Base-by-base conservation (phyloP, 371 early-diverging fungal genomes). In the Zopfochytrium polystomum region DNA sequence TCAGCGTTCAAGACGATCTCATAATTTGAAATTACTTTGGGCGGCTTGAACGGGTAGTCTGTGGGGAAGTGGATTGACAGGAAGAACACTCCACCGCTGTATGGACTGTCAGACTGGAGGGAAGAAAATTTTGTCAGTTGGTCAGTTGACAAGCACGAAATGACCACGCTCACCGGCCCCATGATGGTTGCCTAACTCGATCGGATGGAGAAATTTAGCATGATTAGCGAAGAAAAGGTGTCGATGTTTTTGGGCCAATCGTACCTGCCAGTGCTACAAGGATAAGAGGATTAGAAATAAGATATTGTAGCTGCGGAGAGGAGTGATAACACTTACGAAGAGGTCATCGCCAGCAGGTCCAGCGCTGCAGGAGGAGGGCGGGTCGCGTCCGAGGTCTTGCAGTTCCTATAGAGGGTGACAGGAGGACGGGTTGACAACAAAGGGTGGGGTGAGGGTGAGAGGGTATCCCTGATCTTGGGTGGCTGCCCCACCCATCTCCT, bases 1-100 rank as follows among this genome's bases (percentile, higher is more conserved):
- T n/a, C n/a, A n/a, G n/a, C n/a, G n/a, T n/a, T n/a, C n/a, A n/a
- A n/a, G n/a, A n/a, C n/a, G n/a, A n/a, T n/a, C n/a, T n/a, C n/a
- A n/a, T n/a, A n/a, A n/a, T n/a, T n/a, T n/a, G n/a, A n/a, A n/a
- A n/a, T n/a, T n/a, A n/a, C n/a, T 88, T 95, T 94, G 70, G 99
- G 99, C 50, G 99, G 97, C 85, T 96, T 97, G 87, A 98, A 99
- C 47, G 99, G 99, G 72, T 99, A 99, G 76, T 98, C 99, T 35
- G 93, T 90, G 35, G 99, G 98, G 82, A 99, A 96, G 73, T 91
- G 93, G 75, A 99, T 98, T 51, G 90, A 82, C 60, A 99, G 84
- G 85, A 99, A 96, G 81, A 98, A 99, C 50, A 95, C 91, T 67
- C 99, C 99, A 5, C 84, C 84, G 38, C 62, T 55, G 65, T 83